Evolutionary conservation across 176 grass and related monocot species (phyloP).

Genomic region (Zea mays): Zm-B73-REFERENCE-NAM-5.0 NC_050097.1:222623001-222623500

Average conservation of each 20-base stretch:
- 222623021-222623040: conserved; percentile 89
- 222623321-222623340: conserved; percentile 79
- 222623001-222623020: conserved; percentile 63
- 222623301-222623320: conserved; percentile 83
- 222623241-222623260: conserved; percentile 87
- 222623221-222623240: conserved; percentile 67
- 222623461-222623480: conserved; percentile 39
- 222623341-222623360: conserved; percentile 48
- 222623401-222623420: neutral
- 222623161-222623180: conserved; percentile 19
- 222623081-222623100: conserved; percentile 66
- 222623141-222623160: conserved; percentile 98
- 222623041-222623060: conserved; percentile 69
- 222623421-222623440: neutral
- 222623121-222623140: conserved; percentile 92
- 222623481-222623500: conserved; percentile 56
- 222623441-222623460: neutral
- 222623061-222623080: conserved; percentile 93
- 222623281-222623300: conserved; percentile 78
- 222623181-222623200: neutral
- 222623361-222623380: neutral
- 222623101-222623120: conserved; percentile 82
- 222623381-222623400: neutral
- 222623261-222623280: conserved; percentile 84
- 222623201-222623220: conserved; percentile 3